Evolutionary conservation across 805 yeast species (phyloP).

Genomic region (Teunomyces lycoperdinae): DNA sequence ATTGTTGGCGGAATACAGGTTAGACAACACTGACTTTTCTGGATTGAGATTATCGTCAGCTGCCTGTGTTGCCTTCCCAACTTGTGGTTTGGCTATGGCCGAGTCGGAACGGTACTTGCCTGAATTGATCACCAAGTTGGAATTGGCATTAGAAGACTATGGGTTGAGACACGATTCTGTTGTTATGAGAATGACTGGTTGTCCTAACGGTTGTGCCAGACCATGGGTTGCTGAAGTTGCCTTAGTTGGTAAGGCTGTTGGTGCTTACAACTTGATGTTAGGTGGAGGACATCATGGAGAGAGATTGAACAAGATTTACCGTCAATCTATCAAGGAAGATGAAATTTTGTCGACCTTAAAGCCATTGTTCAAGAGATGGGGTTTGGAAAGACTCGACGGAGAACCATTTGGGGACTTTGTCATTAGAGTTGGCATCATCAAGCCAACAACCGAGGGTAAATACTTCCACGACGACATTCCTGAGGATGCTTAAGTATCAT

Average conservation of each 20-base stretch:
- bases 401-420: conserved; percentile 96
- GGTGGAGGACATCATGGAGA: conserved; percentile 97
- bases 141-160: conserved; percentile 81
- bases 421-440: conserved; percentile 81
- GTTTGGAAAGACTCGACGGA: conserved; percentile 82
- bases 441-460: conserved; percentile 86
- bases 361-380: conserved; percentile 92
- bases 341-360: conserved; percentile 74
- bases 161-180: conserved; percentile 93
- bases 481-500: conserved; percentile 56
- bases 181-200: conserved; percentile 98
- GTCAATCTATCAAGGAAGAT: conserved; percentile 85
- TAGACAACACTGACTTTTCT: conserved; percentile 80
- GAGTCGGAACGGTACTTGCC: conserved; percentile 95
- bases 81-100: conserved; percentile 99
- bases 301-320: conserved; percentile 84
- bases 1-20: conserved; percentile 66
- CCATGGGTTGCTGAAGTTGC: conserved; percentile 98
- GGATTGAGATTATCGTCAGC: conserved; percentile 87
- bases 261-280: conserved; percentile 87
- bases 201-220: conserved; percentile 98
- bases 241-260: conserved; percentile 90
- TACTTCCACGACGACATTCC: conserved; percentile 93
- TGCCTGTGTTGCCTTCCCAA: conserved; percentile 97
- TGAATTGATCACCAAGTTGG: conserved; percentile 73